Base-by-base conservation (phyloP, 129 eudicot species). In the Tanacetum coccineum region DNA sequence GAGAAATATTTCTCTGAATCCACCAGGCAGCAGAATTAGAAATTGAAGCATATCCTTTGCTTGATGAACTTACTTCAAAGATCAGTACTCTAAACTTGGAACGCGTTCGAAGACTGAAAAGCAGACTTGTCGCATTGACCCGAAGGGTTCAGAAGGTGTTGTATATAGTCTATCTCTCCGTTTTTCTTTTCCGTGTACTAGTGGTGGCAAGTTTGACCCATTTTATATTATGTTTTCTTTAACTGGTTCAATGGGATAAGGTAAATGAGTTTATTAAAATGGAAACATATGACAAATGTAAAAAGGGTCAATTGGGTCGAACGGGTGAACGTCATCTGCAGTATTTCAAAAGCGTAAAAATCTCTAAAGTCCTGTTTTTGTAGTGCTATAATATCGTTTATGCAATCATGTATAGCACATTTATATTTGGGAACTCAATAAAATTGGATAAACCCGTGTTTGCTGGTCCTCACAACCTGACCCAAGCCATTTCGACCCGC, bases 1-100 rank as follows among this genome's bases (percentile, higher is more conserved):
- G 52, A 32, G 46, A 36, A 63, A 1, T 63, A 10, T 13, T 56
- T 58, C 7, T 64, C 18, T 52, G 28, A 79, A 76, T 77, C 66
- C 4, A 11, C 32, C 84, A 94, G 99, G 99, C 99, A 53, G 86
- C 95, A 48, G 97, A 94, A 77, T 66, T 94, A 71, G 96, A 84
- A 80, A 87, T 87, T 50, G 97, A 94, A 81, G 97, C 95, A 56
- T 89, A 89, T 71, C 99, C 99, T 54, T 71, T 94, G 81, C 88
- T 94, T 79, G 99, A 94, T 76, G 95, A 94, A 80, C 97, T 94
- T 40, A 87, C 97, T 14, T 86, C 99, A 79, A 84, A 89, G 82
- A 94, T 89, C 66, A 94, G 99, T 52, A 89, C 99, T 73, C 64
- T 83, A 45, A 89, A 89, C 72, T 81, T 94, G 88, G 99, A 94